Conservation (phyloP, 768 basidiomycete species). For the Inosperma sp. region DNA sequence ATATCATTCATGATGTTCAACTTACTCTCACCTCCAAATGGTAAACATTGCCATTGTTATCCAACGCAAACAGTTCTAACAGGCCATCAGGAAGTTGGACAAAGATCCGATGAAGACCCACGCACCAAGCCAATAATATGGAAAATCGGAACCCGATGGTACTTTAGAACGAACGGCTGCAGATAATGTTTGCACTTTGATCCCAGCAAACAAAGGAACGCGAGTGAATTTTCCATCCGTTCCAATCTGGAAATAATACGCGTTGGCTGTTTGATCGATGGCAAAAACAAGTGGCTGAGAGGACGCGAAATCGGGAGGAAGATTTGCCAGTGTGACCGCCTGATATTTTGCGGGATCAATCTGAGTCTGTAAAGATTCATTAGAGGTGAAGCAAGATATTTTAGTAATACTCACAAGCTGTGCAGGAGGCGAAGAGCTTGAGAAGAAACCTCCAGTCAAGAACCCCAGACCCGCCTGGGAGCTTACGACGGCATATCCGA, state of each 20-base stretch:
- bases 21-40: slow-evolving; percentile 1
- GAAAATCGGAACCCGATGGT: slow-evolving; percentile 3
- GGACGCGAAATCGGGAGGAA: slow-evolving; percentile 1
- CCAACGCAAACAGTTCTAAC: slow-evolving; percentile 1
- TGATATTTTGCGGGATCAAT: not conserved
- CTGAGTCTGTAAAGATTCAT: not conserved
- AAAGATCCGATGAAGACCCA: not conserved
- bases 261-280: not conserved
- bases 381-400: not conserved
- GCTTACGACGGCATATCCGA: not conserved
- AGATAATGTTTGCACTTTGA: slow-evolving; percentile 1
- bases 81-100: not conserved
- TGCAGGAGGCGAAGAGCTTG: not conserved
- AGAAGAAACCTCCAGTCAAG: not conserved
- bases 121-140: slow-evolving; percentile 3
- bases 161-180: slow-evolving; percentile 6
- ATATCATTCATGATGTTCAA: not conserved
- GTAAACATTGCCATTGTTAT: not conserved
- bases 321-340: not conserved
- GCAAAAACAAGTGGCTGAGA: not conserved
- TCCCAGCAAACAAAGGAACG: slow-evolving; percentile 3
- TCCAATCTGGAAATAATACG: slow-evolving; percentile 2
- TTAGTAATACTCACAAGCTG: not conserved
- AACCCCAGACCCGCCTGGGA: not conserved
- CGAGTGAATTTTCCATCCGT: slow-evolving; percentile 3